Conservation (phyloP, 2,329 filamentous ascomycete genomes). For the Chrysoporthe puriensis region DNA sequence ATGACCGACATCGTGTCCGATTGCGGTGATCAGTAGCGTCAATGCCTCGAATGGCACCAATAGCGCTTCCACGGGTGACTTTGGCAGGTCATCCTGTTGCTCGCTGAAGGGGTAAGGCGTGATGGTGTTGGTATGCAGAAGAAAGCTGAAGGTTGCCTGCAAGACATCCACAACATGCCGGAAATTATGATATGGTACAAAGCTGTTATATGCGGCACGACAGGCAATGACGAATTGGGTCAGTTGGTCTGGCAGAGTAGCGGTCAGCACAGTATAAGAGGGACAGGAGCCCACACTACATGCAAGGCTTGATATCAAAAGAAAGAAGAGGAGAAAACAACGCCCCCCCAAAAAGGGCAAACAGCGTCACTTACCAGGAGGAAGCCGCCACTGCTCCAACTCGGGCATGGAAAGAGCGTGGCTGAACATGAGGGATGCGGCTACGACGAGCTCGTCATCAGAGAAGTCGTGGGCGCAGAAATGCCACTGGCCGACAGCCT, state of each 20-base stretch:
- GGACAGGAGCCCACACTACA: constrained; percentile 5
- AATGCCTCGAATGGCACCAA: constrained; percentile 87
- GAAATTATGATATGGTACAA: constrained; percentile 98
- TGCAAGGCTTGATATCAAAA: constrained; percentile 31
- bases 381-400: constrained; percentile 78
- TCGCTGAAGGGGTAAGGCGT: constrained; percentile 58
- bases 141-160: constrained; percentile 89
- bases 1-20: constrained; percentile 96
- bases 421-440: constrained; percentile 84
- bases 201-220: constrained; percentile 91
- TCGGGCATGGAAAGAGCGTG: constrained; percentile 84
- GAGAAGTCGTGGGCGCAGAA: constrained; percentile 89
- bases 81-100: constrained; percentile 45
- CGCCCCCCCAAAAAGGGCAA: constrained; percentile 3
- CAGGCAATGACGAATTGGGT: constrained; percentile 86
- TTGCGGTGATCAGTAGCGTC: constrained; percentile 89
- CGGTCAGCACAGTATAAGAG: constrained; percentile 43
- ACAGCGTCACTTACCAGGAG: constrained; percentile 63
- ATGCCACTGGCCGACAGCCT: constrained; percentile 76
- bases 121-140: constrained; percentile 77
- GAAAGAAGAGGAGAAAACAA: constrained; percentile 19
- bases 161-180: constrained; percentile 95
- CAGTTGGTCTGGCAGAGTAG: constrained; percentile 66
- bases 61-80: constrained; percentile 72
- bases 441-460: constrained; percentile 88